phyloP scores from a whole-genome alignment of 331 rosid genomes.

The Acacia pycnantha region DNA sequence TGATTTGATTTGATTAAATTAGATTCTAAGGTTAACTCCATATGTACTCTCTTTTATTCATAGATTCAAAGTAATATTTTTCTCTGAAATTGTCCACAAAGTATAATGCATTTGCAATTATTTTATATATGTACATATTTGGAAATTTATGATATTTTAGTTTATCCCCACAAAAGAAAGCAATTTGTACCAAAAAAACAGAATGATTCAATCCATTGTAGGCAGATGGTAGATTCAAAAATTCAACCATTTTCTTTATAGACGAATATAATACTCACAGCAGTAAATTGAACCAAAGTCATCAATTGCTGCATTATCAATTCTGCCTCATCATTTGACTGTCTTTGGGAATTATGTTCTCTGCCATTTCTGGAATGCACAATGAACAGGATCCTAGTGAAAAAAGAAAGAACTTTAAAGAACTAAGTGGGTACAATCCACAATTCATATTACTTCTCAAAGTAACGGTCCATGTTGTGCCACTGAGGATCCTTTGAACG shows the following conservation, averaged over 20 bases:
- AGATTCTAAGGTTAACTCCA: too few species aligned
- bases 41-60: too few species aligned
- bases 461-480: constrained; percentile 89
- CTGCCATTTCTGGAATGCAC: constrained; percentile 53
- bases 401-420: constrained; percentile 1
- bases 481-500: constrained; percentile 86
- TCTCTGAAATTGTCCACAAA: too few species aligned
- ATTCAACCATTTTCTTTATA: constrained; percentile 7
- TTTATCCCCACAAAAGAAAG: not conserved
- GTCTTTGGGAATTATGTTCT: constrained; percentile 56
- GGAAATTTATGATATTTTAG: not conserved
- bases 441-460: constrained; percentile 63
- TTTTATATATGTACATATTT: not conserved
- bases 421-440: constrained; percentile 24
- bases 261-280: constrained; percentile 51
- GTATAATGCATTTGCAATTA: not conserved
- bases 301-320: constrained; percentile 62
- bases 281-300: constrained; percentile 65
- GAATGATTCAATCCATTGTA: not conserved
- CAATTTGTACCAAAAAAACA: not conserved
- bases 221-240: not conserved
- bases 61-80: too few species aligned
- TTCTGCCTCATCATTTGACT: constrained; percentile 58
- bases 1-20: too few species aligned
- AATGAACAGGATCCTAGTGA: constrained; percentile 1